Conservation (phyloP, 148 eudicot genomes). For the Vaccinium corymbosum region DNA sequence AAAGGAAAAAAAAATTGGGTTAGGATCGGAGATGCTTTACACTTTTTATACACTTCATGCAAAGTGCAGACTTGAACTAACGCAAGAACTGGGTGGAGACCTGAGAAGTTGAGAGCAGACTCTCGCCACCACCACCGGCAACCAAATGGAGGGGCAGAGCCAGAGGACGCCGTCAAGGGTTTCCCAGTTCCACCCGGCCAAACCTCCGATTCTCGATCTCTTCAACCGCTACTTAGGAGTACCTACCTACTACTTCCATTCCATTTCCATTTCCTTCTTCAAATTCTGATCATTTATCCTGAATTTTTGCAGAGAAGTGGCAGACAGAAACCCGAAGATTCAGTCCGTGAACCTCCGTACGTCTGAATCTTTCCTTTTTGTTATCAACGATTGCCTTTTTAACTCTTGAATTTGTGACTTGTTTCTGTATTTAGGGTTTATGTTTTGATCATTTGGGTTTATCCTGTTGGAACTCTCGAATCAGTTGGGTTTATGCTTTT, state of each 20-base stretch:
- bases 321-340: constrained; percentile 64
- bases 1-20: too few relatives aligned
- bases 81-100: too few relatives aligned
- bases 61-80: too few relatives aligned
- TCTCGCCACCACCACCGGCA: background rate
- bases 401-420: background rate
- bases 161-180: constrained; percentile 51
- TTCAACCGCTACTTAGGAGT: constrained; percentile 88
- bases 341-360: constrained; percentile 71
- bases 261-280: background rate
- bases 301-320: constrained; percentile 47
- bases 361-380: constrained; percentile 26
- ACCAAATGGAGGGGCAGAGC: constrained; percentile 53
- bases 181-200: constrained; percentile 64
- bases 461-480: background rate
- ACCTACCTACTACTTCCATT: constrained; percentile 17
- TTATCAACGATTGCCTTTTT: background rate
- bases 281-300: background rate
- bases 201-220: constrained; percentile 63
- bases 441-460: background rate
- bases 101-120: background rate
- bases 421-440: constrained; percentile 1
- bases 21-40: too few relatives aligned
- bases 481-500: background rate
- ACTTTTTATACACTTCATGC: too few relatives aligned